Base-by-base conservation (phyloP, 345 rosid genomes). In the Rhizophora mangle region DNA sequence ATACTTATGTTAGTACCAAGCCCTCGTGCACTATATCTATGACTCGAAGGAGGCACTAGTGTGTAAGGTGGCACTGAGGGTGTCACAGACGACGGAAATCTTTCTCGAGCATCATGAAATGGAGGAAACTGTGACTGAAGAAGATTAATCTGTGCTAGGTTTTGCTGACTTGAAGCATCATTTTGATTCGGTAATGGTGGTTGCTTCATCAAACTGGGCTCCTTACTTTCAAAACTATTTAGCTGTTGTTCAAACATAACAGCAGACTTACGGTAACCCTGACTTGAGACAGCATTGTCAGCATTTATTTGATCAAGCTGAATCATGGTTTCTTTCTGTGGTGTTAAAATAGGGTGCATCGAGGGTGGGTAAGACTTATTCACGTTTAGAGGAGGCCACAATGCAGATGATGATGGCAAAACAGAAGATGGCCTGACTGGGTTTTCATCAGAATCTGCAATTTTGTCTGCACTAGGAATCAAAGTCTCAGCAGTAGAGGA, bases 301-400 rank as follows among this genome's bases (percentile, higher is more conserved):
- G 87, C 74, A 79, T 72, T 85, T 64, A 79, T 68, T 69, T 79
- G 75, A 81, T 89, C 85, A 53, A 83, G 79, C 49, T 75, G 80
- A 62, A 70, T 73, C 61, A 82, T 63, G 54, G 22, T 79, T 72
- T 79, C 84, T 63, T 70, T 76, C 60, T 79, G 86, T 65, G 74
- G 81, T 13, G 82, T 74, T 69, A 81, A 86, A 70, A 68, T 78
- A 65, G 84, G 76, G 69, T 82, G 82, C 60, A 77, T 29, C 37
- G 84, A 76, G 21, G 74, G 80, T 53, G 78, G 87, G 63, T 83
- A 82, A 74, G 96, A 80, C 73, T 81, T 88, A 70, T 77, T 85
- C 68, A 49, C 77, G 82, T 85, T 82, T 60, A 78, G 63, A n/a
- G 82, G 79, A 72, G 89, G 85, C 96, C 96, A 83, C 57, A 67